Percentiles rank a stretch among this genome's conserved stretches.
These are phyloP conservation scores for Botrytis fragariae DNA, from an alignment of 2,329 filamentous ascomycete species.

Conservation along the genomic window DNA sequence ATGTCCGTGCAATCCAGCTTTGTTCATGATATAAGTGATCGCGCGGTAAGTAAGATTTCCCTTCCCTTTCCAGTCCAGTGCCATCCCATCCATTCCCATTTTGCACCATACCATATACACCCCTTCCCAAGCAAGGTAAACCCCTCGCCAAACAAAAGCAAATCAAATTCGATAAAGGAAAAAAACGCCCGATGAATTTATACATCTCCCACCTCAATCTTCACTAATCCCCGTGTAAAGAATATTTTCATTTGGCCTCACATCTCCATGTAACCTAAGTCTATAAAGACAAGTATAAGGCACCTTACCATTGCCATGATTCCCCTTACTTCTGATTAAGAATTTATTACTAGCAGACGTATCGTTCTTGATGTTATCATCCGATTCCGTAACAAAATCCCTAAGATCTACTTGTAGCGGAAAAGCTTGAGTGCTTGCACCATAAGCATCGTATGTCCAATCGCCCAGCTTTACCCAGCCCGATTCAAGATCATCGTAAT, in stretches of 20 bases:
- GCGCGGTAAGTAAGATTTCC: neutral
- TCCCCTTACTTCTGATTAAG: conserved; percentile 54
- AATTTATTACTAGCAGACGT: conserved; percentile 49
- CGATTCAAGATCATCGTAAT: conserved; percentile 33
- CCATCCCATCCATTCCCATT: neutral
- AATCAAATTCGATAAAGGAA: neutral
- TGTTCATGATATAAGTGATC: neutral
- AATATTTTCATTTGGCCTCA: neutral
- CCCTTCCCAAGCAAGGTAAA: neutral
- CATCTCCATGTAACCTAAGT: conserved; percentile 53
- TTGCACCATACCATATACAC: conserved; percentile 3
- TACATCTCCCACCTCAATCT: neutral
- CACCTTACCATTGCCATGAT: conserved; percentile 50
- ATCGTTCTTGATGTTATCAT: conserved; percentile 21
- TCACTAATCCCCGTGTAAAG: neutral
- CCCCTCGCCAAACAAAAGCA: neutral
- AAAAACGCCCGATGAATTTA: neutral
- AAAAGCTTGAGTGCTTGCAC: conserved; percentile 49
- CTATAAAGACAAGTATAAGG: conserved; percentile 66
- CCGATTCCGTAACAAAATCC: conserved; percentile 38
- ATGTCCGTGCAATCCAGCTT: neutral
- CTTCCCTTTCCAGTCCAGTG: no score
- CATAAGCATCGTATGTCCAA: conserved; percentile 52
- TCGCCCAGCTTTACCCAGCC: conserved; percentile 57
- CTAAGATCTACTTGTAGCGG: conserved; percentile 50